These are phyloP conservation scores for Peniophora sp. DNA, from an alignment of 1,284 basidiomycete genomes.

Conservation along the genomic window DNA sequence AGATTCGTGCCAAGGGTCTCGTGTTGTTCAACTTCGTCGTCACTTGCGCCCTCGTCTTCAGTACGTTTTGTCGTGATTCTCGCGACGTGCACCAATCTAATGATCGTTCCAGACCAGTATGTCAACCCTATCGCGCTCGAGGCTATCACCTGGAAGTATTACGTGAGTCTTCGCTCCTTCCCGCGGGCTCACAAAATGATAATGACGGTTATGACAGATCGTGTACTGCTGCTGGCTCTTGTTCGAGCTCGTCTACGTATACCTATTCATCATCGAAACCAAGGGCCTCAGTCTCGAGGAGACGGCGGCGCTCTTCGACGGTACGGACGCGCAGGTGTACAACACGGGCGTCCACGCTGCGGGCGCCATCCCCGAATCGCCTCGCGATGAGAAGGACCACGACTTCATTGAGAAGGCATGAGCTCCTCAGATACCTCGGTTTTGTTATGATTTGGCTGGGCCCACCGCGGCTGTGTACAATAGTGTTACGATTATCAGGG, in stretches of 20 bases:
- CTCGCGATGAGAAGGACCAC: neutral
- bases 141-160: slow-evolving; percentile 45
- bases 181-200: neutral
- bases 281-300: slow-evolving; percentile 68
- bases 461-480: too few species aligned
- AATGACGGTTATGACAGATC: slow-evolving; percentile 26
- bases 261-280: slow-evolving; percentile 65
- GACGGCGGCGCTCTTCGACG: slow-evolving; percentile 68
- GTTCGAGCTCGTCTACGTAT: slow-evolving; percentile 56
- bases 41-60: slow-evolving; percentile 64
- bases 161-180: slow-evolving; percentile 16
- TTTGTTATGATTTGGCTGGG: too few species aligned
- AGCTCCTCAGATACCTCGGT: neutral
- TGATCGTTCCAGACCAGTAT: slow-evolving; percentile 43
- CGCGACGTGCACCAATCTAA: too few species aligned
- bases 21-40: slow-evolving; percentile 64
- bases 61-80: too few species aligned
- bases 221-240: slow-evolving; percentile 63
- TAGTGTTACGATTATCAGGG: too few species aligned
- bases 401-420: neutral
- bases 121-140: slow-evolving; percentile 68
- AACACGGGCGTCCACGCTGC: neutral
- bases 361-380: neutral
- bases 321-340: slow-evolving; percentile 40
- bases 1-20: slow-evolving; percentile 73